Evolutionary conservation across 495 filamentous ascomycete genomes (phyloP).

Genomic region (Stereocaulon alpinum): DNA sequence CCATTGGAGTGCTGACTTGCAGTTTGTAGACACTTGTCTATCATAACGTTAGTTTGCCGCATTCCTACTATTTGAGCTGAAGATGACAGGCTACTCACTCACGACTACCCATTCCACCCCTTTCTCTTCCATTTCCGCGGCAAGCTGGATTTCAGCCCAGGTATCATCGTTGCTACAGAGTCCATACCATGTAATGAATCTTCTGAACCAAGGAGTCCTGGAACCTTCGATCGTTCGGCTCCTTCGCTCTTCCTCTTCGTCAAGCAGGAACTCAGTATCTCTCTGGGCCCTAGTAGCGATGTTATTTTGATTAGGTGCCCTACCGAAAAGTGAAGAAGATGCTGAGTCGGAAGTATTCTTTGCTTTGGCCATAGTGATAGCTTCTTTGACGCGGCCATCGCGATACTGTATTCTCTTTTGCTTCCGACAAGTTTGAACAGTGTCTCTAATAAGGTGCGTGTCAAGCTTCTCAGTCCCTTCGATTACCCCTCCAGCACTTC

Average conservation of each 20-base stretch:
- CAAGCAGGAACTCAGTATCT: constrained; percentile 10
- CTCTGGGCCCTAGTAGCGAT: constrained; percentile 7
- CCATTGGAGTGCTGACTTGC: constrained; percentile 17
- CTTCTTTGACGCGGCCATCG: constrained; percentile 10
- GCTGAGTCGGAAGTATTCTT: not conserved
- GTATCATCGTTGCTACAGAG: constrained; percentile 11
- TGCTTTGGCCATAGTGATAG: not conserved
- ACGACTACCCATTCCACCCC: constrained; percentile 16
- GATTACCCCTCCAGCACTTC: constrained; percentile 3
- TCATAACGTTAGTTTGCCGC: constrained; percentile 2
- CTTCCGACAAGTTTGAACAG: constrained; percentile 11
- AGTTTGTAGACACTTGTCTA: constrained; percentile 5
- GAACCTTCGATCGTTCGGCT: constrained; percentile 14
- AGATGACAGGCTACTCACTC: constrained; percentile 4
- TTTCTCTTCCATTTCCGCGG: constrained; percentile 18
- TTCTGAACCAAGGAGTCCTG: constrained; percentile 16
- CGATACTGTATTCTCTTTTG: constrained; percentile 14
- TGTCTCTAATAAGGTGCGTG: constrained; percentile 12
- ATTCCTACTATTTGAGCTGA: too few relatives aligned
- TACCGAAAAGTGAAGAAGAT: constrained; percentile 16
- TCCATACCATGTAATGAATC: constrained; percentile 10
- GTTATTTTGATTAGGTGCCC: not conserved
- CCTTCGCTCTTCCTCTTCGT: constrained; percentile 17
- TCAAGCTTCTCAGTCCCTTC: constrained; percentile 12
- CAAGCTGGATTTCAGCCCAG: constrained; percentile 17